Evolutionary conservation across 1,284 basidiomycete genomes (phyloP), one percentile per base, ranked within the genome.

Genomic region (Schizophyllum commune): DNA sequence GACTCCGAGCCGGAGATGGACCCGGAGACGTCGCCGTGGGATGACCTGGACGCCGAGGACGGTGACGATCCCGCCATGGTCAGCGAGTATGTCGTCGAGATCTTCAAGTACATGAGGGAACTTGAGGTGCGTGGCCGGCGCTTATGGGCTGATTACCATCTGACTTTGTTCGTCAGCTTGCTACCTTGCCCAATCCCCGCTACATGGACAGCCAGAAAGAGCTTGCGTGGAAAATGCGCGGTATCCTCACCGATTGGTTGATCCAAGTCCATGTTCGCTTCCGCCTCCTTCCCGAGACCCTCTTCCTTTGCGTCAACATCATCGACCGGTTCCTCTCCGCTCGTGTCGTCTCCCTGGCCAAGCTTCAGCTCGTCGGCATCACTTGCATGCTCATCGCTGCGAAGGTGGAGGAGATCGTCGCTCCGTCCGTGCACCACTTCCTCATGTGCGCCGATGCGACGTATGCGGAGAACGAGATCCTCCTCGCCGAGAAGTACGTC

Each of bases 381-480:
- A 92, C 93, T 4, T 91, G 91, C 66, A 86, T 98, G 72, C 94
- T 96, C 74, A 80, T 97, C 67, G 87, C 95, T 0, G 84, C 91
- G 59, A 98, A 97, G 75, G 93, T 94, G 68, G 95, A 98, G 73
- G 95, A 98, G 75, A 93, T 95, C 61, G 85, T 95, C 65, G 88
- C 92, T 32, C 94, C 95, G 0, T 90, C 89, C 3, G 86, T 95
- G 52, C 75, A 79, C 32, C 92, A 96, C 76, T 92, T 97, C 72
- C 82, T 94, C 53, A 86, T 86, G 72, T 92, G 92, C 73, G 86
- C 92, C 17, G 92, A 96, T 64, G 86, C 85, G 1, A 87, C 89
- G 2, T 96, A 92, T 77, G 83, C 81, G 22, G 85, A 91, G 67
- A 79, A 85, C 1, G 92, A 97, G 70, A 92, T 98, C 65, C 82